A percentile compares a stretch with the other conserved stretches of the same genome.
Conservation (phyloP, 2,329 filamentous ascomycete genomes). For the Penicillium sp. region DNA sequence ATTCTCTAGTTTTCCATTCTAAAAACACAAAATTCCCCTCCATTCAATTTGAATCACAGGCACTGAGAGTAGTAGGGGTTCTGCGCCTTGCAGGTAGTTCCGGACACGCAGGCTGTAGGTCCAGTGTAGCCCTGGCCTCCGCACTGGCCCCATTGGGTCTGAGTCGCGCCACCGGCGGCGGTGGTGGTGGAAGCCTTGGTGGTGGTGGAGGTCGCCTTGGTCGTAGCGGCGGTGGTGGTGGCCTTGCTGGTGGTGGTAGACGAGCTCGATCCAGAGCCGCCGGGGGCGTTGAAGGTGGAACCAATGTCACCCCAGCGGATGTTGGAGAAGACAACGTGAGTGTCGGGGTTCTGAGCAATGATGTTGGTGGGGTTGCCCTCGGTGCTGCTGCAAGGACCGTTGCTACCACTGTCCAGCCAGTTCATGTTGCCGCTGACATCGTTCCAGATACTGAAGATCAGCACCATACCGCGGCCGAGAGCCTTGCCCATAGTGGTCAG, state of each 20-base stretch:
- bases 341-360: not conserved
- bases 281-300: not conserved
- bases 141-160: slow-evolving; percentile 1
- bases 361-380: not conserved
- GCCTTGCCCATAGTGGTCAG: slow-evolving; percentile 1
- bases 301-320: slow-evolving; percentile 1
- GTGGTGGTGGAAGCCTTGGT: not conserved
- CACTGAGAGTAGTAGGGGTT: not conserved
- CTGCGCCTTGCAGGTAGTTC: not conserved
- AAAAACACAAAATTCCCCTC: no score
- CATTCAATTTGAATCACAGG: not conserved
- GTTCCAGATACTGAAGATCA: slow-evolving; percentile 2
- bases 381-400: not conserved
- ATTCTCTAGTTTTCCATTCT: no score
- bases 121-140: not conserved
- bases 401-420: slow-evolving; percentile 1
- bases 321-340: slow-evolving; percentile 1
- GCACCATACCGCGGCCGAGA: not conserved
- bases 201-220: not conserved
- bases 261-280: not conserved
- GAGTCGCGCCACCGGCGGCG: not conserved
- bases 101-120: not conserved
- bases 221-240: not conserved
- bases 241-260: not conserved
- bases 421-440: not conserved